Percentiles rank a stretch among this genome's conserved stretches.
phyloP scores from a whole-genome alignment of 106 monocot genomes.

The Alisma plantagoaquatica region DNA sequence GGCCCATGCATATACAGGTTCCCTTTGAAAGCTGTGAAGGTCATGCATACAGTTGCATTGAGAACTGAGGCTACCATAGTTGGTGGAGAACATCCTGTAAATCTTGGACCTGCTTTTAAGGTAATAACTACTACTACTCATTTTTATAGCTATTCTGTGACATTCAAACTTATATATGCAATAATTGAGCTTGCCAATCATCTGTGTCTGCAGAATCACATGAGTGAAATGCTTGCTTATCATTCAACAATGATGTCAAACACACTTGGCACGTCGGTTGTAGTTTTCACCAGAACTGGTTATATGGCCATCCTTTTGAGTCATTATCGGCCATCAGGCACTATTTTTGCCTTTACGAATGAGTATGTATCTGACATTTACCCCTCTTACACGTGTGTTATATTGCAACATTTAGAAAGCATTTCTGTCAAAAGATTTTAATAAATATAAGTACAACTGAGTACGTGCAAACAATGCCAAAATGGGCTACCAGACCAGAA shows the following conservation, averaged over 20 bases:
- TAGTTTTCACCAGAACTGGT: conserved; percentile 91
- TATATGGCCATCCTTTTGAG: conserved; percentile 96
- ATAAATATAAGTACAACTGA: too few relatives aligned
- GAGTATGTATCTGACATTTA: conserved; percentile 53
- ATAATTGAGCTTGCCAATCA: not conserved
- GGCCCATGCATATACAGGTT: too few relatives aligned
- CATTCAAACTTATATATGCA: not conserved
- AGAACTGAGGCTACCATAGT: conserved; percentile 88
- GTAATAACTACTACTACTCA: conserved; percentile 16
- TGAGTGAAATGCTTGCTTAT: conserved; percentile 98
- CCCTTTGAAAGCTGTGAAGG: conserved; percentile 97
- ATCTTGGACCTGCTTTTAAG: conserved; percentile 95
- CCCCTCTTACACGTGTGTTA: too few relatives aligned
- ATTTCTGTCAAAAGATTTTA: too few relatives aligned
- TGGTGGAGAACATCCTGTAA: conserved; percentile 59
- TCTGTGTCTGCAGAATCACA: conserved; percentile 59
- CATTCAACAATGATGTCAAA: conserved; percentile 99
- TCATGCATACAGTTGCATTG: conserved; percentile 95
- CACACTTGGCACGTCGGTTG: conserved; percentile 84
- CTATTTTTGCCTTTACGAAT: conserved; percentile 97
- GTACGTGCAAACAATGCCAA: too few relatives aligned
- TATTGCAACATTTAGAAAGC: too few relatives aligned
- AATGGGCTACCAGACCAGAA: too few relatives aligned
- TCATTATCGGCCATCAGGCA: conserved; percentile 89
- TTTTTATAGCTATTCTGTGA: not conserved